These are phyloP conservation scores for Camelina laxa DNA, from an alignment of 345 rosid genomes.

Conservation along the genomic window DNA sequence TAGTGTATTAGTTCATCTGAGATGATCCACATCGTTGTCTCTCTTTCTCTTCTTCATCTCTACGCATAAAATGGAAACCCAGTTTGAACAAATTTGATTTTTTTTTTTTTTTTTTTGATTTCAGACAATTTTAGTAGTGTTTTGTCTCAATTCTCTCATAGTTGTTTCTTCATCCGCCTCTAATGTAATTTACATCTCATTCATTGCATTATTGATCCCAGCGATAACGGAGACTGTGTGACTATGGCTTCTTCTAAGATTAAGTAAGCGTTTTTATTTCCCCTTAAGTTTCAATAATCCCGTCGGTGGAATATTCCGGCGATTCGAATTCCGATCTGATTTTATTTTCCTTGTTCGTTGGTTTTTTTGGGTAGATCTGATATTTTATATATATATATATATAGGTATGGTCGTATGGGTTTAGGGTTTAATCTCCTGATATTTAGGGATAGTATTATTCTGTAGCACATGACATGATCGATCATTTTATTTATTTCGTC, in stretches of 20 bases:
- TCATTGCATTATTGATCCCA: neutral
- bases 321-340: slow-evolving; percentile 44
- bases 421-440: slow-evolving; percentile 30
- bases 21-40: slow-evolving; percentile 17
- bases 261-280: slow-evolving; percentile 20
- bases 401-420: slow-evolving; percentile 8
- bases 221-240: slow-evolving; percentile 11
- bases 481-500: slow-evolving; percentile 11
- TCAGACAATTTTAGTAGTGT: neutral
- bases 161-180: neutral
- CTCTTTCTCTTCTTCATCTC: slow-evolving; percentile 29
- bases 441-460: neutral
- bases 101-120: no score
- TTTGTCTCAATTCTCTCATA: slow-evolving; percentile 21
- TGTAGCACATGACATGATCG: neutral
- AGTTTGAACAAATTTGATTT: slow-evolving; percentile 5
- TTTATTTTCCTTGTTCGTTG: neutral
- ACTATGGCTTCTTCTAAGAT: slow-evolving; percentile 45
- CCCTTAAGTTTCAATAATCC: no score
- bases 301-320: neutral
- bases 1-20: slow-evolving; percentile 27
- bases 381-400: no score
- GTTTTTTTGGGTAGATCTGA: slow-evolving; percentile 24
- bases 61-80: slow-evolving; percentile 1
- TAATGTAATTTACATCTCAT: neutral